Conservation (phyloP, 2,329 filamentous ascomycete species). For the Claviceps lovelessii region DNA sequence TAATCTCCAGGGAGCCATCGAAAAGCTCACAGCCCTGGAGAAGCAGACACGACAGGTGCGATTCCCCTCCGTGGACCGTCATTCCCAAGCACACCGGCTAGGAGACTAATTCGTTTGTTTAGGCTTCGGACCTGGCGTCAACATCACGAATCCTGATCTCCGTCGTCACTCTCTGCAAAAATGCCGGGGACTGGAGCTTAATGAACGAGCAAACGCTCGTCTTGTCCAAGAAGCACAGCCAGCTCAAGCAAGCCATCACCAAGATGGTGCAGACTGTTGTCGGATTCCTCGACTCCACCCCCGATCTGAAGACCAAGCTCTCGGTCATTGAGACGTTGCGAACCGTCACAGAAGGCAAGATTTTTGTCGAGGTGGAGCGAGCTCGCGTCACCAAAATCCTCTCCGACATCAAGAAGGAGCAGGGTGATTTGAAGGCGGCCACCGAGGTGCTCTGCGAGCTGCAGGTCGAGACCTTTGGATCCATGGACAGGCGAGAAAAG, state of each 20-base stretch:
- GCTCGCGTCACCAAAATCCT: constrained; percentile 89
- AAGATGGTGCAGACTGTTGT: constrained; percentile 98
- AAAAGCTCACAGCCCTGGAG: constrained; percentile 83
- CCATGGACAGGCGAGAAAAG: constrained; percentile 94
- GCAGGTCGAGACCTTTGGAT: constrained; percentile 97
- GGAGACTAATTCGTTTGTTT: constrained; percentile 5
- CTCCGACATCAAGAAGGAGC: constrained; percentile 92
- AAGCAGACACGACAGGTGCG: constrained; percentile 92
- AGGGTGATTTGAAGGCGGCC: constrained; percentile 81
- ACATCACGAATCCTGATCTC: constrained; percentile 77
- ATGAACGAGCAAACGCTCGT: constrained; percentile 94
- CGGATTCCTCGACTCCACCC: constrained; percentile 75
- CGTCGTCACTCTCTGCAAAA: constrained; percentile 89
- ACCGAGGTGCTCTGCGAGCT: constrained; percentile 91
- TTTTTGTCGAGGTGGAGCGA: constrained; percentile 97
- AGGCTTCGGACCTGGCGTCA: constrained; percentile 92
- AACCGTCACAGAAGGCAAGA: constrained; percentile 98
- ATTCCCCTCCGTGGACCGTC: constrained; percentile 5
- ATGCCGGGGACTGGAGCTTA: constrained; percentile 81
- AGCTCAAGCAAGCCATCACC: constrained; percentile 97
- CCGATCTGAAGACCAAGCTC: constrained; percentile 74
- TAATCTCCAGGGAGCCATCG: constrained; percentile 75
- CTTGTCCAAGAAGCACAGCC: constrained; percentile 97
- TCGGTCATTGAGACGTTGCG: constrained; percentile 87
- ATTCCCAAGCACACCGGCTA: constrained; percentile 7